Base-by-base conservation (phyloP, 371 early-diverging fungal genomes). In the Apophysomyces elegans region DNA sequence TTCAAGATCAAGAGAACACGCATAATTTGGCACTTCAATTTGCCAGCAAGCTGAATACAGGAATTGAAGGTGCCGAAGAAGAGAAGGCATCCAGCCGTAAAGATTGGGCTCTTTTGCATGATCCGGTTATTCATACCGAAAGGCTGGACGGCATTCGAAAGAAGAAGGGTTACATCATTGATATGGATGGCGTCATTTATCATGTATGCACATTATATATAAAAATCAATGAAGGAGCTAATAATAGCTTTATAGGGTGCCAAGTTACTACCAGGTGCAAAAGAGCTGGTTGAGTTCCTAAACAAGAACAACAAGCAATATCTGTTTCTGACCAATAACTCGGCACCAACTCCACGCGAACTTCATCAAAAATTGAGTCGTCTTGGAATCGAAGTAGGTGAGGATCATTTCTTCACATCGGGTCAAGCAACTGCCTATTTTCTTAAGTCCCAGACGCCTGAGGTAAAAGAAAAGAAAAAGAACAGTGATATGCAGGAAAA, bases 141-240 rank as follows among this genome's bases (percentile, higher is more conserved):
- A 78, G 86, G 26, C 70, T 88, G 37, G 81, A 79, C n/a, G 67
- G 63, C 37, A 84, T 88, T 64, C 83, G 86, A 54, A 59, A 69
- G 65, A 88, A 86, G 74, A 79, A 86, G 71, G 87, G 82, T 8
- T 88, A 81, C 70, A 83, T 87, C 47, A 82, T 83, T 66, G 87
- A 88, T 77, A 87, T 88, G 87, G 87, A 88, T 72, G 89, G 89
- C 61, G 89, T 88, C 44, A 84, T 88, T 64, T 88, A 88, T 65
- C 86, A 87, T 58, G 89, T 83, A 76, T 70, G 74, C 72, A 44
- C 14, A 18, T 36, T 21, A 21, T 26, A 58, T n/a, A 58, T 7
- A 38, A 21, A 1, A 39, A 41, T 36, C 5, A 41, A 41, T 43
- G 16, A 37, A 41, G 16, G 16, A 43, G 12, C 35, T 39, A 12